Evolutionary conservation across 2,329 filamentous ascomycete genomes (phyloP).

Genomic region (Calonectria crousiana): DNA sequence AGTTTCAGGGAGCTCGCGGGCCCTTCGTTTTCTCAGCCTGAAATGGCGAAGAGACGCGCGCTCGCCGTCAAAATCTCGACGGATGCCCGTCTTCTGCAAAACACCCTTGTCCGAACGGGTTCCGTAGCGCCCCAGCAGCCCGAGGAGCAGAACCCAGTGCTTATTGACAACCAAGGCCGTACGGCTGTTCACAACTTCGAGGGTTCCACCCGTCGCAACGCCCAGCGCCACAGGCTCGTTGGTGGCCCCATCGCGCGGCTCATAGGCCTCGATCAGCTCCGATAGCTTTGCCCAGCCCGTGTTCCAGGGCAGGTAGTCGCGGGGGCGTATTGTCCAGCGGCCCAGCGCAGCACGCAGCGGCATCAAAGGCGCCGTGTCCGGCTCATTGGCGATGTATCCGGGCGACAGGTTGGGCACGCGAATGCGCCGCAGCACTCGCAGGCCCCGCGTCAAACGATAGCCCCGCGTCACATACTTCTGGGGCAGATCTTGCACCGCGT

Average conservation of each 20-base stretch:
- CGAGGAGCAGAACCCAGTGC: conserved; percentile 24
- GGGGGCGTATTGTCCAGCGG: background rate
- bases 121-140: conserved; percentile 20
- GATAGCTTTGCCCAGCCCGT: conserved; percentile 26
- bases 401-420: conserved; percentile 20
- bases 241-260: background rate
- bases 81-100: background rate
- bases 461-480: conserved; percentile 22
- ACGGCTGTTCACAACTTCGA: conserved; percentile 22
- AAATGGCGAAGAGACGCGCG: conserved; percentile 18
- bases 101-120: conserved; percentile 19
- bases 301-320: conserved; percentile 18
- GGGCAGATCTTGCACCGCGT: conserved; percentile 18
- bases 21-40: background rate
- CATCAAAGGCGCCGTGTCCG: conserved; percentile 8
- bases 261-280: conserved; percentile 20
- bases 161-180: conserved; percentile 20
- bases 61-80: conserved; percentile 16
- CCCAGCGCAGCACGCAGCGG: conserved; percentile 11
- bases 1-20: background rate
- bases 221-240: conserved; percentile 12
- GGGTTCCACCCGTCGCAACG: background rate
- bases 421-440: conserved; percentile 15
- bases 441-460: conserved; percentile 7
- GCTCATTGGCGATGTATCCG: conserved; percentile 26